Conservation (phyloP, 1,139 yeast species). For the Zygosaccharomyces sapae region DNA sequence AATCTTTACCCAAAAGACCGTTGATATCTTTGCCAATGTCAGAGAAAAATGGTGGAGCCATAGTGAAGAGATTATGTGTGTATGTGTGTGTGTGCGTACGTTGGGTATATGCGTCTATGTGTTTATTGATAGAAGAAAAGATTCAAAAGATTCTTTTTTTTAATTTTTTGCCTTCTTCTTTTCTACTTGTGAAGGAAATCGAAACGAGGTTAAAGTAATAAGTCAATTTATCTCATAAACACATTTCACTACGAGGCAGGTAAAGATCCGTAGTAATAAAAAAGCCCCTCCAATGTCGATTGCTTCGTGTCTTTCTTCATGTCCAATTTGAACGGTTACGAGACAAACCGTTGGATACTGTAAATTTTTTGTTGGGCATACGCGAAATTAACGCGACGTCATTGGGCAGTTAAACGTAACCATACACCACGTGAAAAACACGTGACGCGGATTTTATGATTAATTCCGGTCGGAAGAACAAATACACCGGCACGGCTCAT, state of each 20-base stretch:
- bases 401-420: neutral
- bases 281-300: neutral
- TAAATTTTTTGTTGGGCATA: neutral
- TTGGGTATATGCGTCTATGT: neutral
- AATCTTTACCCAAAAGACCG: constrained; percentile 85
- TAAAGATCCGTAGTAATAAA: neutral
- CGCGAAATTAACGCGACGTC: neutral
- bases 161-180: no score
- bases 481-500: neutral
- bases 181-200: no score
- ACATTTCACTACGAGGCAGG: neutral
- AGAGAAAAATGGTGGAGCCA: constrained; percentile 76
- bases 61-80: constrained; percentile 16
- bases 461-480: neutral
- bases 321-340: neutral
- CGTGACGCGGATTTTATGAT: neutral
- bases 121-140: neutral
- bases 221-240: neutral
- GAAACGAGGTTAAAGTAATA: neutral
- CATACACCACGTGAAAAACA: neutral
- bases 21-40: constrained; percentile 88
- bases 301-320: neutral
- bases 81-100: constrained; percentile 8
- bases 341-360: neutral
- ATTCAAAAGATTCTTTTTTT: neutral